A percentile compares a stretch with the other conserved stretches of the same genome.
Evolutionary conservation across 176 grass and related monocot genomes (phyloP).

Genomic region (Oryza meyeriana): DNA sequence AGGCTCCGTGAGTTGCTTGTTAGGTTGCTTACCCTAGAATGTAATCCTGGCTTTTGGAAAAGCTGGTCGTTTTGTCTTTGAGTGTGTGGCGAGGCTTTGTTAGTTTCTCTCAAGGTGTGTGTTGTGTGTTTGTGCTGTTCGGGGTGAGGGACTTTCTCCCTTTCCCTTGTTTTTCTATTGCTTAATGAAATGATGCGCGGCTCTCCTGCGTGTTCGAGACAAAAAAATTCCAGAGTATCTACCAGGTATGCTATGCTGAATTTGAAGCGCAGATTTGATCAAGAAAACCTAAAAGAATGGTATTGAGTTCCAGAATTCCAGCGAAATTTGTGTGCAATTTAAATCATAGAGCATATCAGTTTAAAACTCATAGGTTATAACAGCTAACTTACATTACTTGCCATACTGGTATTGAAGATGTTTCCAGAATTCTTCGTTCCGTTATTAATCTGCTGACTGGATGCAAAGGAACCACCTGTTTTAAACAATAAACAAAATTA

Average conservation of each 20-base stretch:
- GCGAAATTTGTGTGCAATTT: neutral
- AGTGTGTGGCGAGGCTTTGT: too few relatives aligned
- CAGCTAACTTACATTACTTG: slow-evolving; percentile 47
- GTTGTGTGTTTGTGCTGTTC: too few relatives aligned
- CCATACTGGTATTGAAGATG: slow-evolving; percentile 1
- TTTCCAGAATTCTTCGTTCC: slow-evolving; percentile 36
- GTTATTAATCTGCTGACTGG: slow-evolving; percentile 28
- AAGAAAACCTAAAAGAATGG: neutral
- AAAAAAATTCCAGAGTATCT: slow-evolving; percentile 1
- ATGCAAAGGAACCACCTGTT: slow-evolving; percentile 43
- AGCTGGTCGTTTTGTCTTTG: too few relatives aligned
- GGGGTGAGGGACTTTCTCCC: too few relatives aligned
- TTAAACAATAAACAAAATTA: slow-evolving; percentile 40
- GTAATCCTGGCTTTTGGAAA: too few relatives aligned
- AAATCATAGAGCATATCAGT: slow-evolving; percentile 7
- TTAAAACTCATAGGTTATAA: slow-evolving; percentile 16
- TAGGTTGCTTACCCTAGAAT: too few relatives aligned
- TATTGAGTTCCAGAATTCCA: neutral
- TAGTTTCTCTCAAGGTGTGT: too few relatives aligned
- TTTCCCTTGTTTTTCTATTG: too few relatives aligned
- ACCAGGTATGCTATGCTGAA: neutral
- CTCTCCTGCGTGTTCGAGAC: too few relatives aligned
- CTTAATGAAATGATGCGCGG: too few relatives aligned
- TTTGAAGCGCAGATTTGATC: neutral
- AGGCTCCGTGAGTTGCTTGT: too few relatives aligned